Base-by-base conservation (phyloP, 1,284 basidiomycete genomes). In the Malassezia yamatoensis region DNA sequence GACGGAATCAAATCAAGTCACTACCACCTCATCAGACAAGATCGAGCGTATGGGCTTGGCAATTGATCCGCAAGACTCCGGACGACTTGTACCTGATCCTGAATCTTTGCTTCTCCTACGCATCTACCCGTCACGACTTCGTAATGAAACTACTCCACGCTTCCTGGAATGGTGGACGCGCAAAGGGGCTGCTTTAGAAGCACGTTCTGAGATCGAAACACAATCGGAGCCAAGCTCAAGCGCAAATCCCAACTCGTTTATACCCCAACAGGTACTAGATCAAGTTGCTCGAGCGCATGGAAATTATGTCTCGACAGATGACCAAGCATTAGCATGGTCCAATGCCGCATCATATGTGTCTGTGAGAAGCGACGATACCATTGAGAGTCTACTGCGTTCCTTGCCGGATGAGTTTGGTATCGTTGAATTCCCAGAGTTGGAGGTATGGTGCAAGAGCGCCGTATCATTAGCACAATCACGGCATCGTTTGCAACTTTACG, bases 151-250 rank as follows among this genome's bases (percentile, higher is more conserved):
- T 12, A 47, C 49, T 5, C 13, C 49, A 15, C 49, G 49, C 24
- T 57, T 42, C 43, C 33, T 57, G 3, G 54, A 57, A 34, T 57
- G 54, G 54, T 57, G 54, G 54, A 5, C 33, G 3, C 49, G 54
- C 10, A 57, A 57, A 48, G 54, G 54, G 2, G 42, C 54, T 0
- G 37, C 49, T 3, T 24, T 47, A 9, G 44, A 57, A 21, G 24
- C 24, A 29, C 7, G 24, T 29, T 29, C 24, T 29, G 24, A 29
- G 24, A 29, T 4, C 7, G 24, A 29, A 29, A 29, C 24, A 4
- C 24, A 7, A 29, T 29, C 24, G 4, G 18, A n/a, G 20, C 15
- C 12, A 16, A 36, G 15, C 45, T 15, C 10, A 7, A 8, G n/a
- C 6, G 32, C 34, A 2, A 9, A 16, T 15, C 3, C 3, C 5